A percentile compares a stretch with the other conserved stretches of the same genome.
Evolutionary conservation across 2,329 filamentous ascomycete species (phyloP).

Genomic region (Cladosporium austrohemisphaericum): DNA sequence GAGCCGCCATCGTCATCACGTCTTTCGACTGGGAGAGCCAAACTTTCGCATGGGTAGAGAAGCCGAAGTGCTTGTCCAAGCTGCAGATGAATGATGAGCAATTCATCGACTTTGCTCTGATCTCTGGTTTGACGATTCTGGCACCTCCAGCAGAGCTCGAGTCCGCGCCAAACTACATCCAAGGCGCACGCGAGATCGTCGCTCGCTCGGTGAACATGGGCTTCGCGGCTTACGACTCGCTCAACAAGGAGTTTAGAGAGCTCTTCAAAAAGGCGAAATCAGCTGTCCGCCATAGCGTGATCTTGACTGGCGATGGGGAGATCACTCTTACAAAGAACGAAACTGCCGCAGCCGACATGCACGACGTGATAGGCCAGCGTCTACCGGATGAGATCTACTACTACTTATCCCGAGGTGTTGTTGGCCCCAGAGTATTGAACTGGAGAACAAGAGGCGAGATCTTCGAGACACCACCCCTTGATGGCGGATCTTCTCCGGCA

Average conservation of each 20-base stretch:
- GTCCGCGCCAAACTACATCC: conserved; percentile 51
- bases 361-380: conserved; percentile 85
- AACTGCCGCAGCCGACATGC: conserved; percentile 74
- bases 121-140: conserved; percentile 75
- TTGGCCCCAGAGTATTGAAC: conserved; percentile 74
- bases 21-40: conserved; percentile 65
- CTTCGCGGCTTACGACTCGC: conserved; percentile 61
- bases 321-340: conserved; percentile 71
- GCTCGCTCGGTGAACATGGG: conserved; percentile 64
- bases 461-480: conserved; percentile 75
- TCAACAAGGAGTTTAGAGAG: conserved; percentile 81
- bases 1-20: conserved; percentile 71
- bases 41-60: conserved; percentile 59
- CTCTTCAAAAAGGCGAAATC: conserved; percentile 83
- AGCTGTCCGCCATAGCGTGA: conserved; percentile 81
- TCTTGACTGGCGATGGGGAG: conserved; percentile 72
- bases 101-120: conserved; percentile 78
- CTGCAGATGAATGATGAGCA: conserved; percentile 64
- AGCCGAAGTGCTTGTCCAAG: conserved; percentile 56
- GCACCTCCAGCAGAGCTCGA: conserved; percentile 55
- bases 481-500: conserved; percentile 72
- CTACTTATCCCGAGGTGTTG: conserved; percentile 79
- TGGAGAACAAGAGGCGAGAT: conserved; percentile 79
- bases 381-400: conserved; percentile 86
- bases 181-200: conserved; percentile 75